Evolutionary conservation across 257 asterid genomes (phyloP).

Genomic region (Gardenia jasminoides): DNA sequence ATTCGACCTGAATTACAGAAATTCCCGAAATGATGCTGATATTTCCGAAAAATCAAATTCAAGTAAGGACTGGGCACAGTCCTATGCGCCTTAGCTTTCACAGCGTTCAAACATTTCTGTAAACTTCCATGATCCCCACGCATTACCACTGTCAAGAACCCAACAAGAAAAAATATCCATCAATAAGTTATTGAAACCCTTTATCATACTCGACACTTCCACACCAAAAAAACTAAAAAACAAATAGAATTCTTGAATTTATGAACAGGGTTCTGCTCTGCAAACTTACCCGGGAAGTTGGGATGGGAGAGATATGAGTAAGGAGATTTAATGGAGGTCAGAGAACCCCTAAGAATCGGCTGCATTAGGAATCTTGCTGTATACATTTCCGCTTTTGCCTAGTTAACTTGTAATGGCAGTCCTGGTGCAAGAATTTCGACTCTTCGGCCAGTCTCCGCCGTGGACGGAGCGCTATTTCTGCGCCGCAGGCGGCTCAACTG

Average conservation of each 20-base stretch:
- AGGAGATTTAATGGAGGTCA: conserved; percentile 12
- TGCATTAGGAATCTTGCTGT: conserved; percentile 23
- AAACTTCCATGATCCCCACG: conserved; percentile 19
- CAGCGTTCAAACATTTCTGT: conserved; percentile 18
- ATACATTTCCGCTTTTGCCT: conserved; percentile 16
- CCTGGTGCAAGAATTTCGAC: neutral
- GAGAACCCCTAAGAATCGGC: conserved; percentile 22
- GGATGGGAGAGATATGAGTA: conserved; percentile 2
- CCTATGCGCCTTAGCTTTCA: conserved; percentile 19
- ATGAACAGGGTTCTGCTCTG: neutral
- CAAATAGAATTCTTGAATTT: neutral
- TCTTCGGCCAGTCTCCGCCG: conserved; percentile 1
- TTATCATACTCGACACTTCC: neutral
- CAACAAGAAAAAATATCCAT: no score
- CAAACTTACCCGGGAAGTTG: conserved; percentile 22
- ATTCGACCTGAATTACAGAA: conserved; percentile 27
- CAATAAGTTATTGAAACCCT: neutral
- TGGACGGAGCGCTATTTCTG: neutral
- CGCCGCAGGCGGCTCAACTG: neutral
- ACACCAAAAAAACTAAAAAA: neutral
- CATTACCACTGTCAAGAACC: conserved; percentile 8
- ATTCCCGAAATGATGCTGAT: conserved; percentile 16
- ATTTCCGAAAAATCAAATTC: conserved; percentile 20
- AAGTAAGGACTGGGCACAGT: conserved; percentile 11
- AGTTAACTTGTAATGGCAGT: neutral